Conservation (phyloP, 148 eudicot genomes). For the Nepenthes gracilis region DNA sequence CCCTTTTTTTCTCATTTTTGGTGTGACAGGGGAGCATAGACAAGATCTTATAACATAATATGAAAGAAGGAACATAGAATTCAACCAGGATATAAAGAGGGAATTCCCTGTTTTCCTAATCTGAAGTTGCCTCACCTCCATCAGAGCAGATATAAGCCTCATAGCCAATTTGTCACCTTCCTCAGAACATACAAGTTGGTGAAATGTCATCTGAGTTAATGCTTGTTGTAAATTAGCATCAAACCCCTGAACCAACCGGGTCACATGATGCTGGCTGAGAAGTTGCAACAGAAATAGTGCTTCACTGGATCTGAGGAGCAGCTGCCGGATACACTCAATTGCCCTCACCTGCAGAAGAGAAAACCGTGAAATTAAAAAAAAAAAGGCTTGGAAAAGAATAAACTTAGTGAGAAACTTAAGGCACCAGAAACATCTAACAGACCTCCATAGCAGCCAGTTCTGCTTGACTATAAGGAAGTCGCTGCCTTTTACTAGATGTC, state of each 20-base stretch:
- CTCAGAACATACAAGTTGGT: constrained; percentile 87
- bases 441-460: constrained; percentile 98
- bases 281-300: constrained; percentile 88
- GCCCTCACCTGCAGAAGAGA: constrained; percentile 68
- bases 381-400: neutral
- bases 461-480: constrained; percentile 77
- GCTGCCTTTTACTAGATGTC: constrained; percentile 68
- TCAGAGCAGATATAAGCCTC: constrained; percentile 80
- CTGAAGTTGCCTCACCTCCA: constrained; percentile 59
- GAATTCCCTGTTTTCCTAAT: neutral
- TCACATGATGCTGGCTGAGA: constrained; percentile 71
- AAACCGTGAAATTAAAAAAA: neutral
- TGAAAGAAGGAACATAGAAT: neutral
- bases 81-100: neutral
- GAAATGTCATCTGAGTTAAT: constrained; percentile 72
- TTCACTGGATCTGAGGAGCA: constrained; percentile 90
- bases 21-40: too few species aligned
- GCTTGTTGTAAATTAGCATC: constrained; percentile 41
- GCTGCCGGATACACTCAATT: constrained; percentile 85
- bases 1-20: too few species aligned
- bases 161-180: constrained; percentile 87
- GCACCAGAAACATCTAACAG: constrained; percentile 1
- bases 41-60: too few species aligned
- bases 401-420: neutral
- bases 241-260: constrained; percentile 70